Evolutionary conservation across 495 filamentous ascomycete genomes (phyloP).

Genomic region (Trichocladium antarcticum): DNA sequence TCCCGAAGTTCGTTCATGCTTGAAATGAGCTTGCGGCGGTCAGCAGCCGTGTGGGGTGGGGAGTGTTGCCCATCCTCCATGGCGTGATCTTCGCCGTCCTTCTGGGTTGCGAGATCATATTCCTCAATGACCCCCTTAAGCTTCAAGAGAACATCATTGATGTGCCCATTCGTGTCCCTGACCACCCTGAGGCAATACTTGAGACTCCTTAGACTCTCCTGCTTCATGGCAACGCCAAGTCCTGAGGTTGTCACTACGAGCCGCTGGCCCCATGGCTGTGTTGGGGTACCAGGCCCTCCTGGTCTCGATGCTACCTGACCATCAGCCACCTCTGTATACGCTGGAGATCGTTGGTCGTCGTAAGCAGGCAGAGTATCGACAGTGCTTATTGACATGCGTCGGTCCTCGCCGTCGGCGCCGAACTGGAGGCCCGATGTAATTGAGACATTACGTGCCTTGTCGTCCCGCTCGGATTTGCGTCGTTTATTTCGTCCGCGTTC

Average conservation of each 20-base stretch:
- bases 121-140: conserved; percentile 63
- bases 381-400: conserved; percentile 39
- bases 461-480: conserved; percentile 34
- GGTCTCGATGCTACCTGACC: conserved; percentile 9
- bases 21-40: conserved; percentile 36
- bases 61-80: conserved; percentile 15
- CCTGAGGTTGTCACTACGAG: conserved; percentile 76
- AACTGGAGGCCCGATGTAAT: background rate
- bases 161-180: conserved; percentile 62
- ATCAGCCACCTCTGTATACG: conserved; percentile 47
- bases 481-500: conserved; percentile 50
- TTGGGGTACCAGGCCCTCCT: conserved; percentile 16
- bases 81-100: conserved; percentile 13
- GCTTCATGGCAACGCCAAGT: conserved; percentile 75
- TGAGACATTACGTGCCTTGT: conserved; percentile 1
- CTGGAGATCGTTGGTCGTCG: conserved; percentile 61
- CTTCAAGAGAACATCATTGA: conserved; percentile 56
- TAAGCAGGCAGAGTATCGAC: conserved; percentile 68
- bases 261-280: conserved; percentile 59
- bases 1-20: conserved; percentile 57
- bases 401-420: conserved; percentile 19
- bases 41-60: conserved; percentile 21
- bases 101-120: conserved; percentile 46
- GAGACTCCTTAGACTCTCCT: conserved; percentile 65
- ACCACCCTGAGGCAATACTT: conserved; percentile 68